phyloP scores from a whole-genome alignment of 257 asterid genomes.

The Knoxia roxburghii region DNA sequence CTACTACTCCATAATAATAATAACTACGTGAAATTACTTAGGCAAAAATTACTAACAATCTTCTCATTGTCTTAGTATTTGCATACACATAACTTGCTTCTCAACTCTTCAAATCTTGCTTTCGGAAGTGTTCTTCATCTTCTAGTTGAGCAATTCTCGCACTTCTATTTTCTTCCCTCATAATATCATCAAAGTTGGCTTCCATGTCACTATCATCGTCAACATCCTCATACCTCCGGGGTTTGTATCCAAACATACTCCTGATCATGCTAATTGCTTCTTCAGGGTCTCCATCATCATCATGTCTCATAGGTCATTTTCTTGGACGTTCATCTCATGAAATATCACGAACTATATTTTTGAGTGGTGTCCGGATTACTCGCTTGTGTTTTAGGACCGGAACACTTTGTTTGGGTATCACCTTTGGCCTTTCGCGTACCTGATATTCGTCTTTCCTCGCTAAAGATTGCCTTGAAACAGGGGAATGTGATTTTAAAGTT shows the following conservation, averaged over 20 bases:
- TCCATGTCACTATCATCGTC: conserved; percentile 83
- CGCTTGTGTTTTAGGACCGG: conserved; percentile 34
- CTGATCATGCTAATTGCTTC: conserved; percentile 46
- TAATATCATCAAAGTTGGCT: conserved; percentile 61
- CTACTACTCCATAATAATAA: too few species aligned
- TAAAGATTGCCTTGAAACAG: conserved; percentile 37
- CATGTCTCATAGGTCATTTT: conserved; percentile 45
- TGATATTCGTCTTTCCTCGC: conserved; percentile 32
- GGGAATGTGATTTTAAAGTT: conserved; percentile 31
- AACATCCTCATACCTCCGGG: conserved; percentile 41
- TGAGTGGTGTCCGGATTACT: conserved; percentile 42
- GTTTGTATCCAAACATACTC: conserved; percentile 62
- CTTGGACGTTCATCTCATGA: conserved; percentile 36
- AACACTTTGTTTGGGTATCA: conserved; percentile 33
- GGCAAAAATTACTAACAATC: too few species aligned
- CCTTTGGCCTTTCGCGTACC: conserved; percentile 46
- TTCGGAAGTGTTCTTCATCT: too few species aligned
- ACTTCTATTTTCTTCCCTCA: conserved; percentile 67
- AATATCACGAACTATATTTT: conserved; percentile 26
- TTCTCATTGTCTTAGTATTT: too few species aligned
- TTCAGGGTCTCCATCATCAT: conserved; percentile 42
- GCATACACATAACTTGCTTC: too few species aligned
- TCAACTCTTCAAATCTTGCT: too few species aligned
- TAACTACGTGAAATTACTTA: too few species aligned
- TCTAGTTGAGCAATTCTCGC: conserved; percentile 52